phyloP scores from a whole-genome alignment of 1,284 basidiomycete genomes.

The Ceratobasidium sp. region DNA sequence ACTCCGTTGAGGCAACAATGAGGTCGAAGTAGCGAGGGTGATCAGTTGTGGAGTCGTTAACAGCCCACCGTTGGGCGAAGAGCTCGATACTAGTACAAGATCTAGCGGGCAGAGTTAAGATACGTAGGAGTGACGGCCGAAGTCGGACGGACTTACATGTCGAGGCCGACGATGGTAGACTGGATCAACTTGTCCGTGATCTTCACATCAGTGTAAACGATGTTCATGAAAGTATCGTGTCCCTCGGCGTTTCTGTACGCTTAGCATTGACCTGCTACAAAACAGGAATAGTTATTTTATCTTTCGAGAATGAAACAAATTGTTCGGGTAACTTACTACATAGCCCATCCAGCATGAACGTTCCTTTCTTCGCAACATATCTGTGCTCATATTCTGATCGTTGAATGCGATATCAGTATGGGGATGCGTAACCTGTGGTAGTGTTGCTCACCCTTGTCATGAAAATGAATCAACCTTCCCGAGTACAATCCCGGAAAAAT shows the following conservation, averaged over 20 bases:
- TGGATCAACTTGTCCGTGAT: conserved; percentile 14
- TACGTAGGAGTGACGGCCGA: not conserved
- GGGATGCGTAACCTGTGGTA: not conserved
- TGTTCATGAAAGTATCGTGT: conserved; percentile 31
- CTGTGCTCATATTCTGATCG: conserved; percentile 23
- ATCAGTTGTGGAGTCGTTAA: conserved; percentile 13
- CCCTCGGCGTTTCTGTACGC: conserved; percentile 39
- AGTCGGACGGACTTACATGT: conserved; percentile 6
- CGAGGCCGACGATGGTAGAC: conserved; percentile 31
- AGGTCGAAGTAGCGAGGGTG: not conserved
- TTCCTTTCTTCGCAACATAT: conserved; percentile 31
- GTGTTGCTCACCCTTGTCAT: conserved; percentile 30
- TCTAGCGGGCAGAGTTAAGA: not conserved
- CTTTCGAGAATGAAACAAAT: too few relatives aligned
- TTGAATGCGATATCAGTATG: not conserved
- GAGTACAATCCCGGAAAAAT: conserved; percentile 73
- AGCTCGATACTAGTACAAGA: conserved; percentile 30
- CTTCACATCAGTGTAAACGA: conserved; percentile 23
- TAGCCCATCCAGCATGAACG: conserved; percentile 30
- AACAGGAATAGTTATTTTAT: too few relatives aligned
- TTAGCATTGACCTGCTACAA: conserved; percentile 20
- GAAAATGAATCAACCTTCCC: conserved; percentile 39
- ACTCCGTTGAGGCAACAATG: not conserved
- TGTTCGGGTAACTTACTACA: conserved; percentile 14
- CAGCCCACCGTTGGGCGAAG: conserved; percentile 36